These are phyloP conservation scores for Plasmodium gaboni DNA, from an alignment of 169 alveolate genomes.

Conservation along the genomic window DNA sequence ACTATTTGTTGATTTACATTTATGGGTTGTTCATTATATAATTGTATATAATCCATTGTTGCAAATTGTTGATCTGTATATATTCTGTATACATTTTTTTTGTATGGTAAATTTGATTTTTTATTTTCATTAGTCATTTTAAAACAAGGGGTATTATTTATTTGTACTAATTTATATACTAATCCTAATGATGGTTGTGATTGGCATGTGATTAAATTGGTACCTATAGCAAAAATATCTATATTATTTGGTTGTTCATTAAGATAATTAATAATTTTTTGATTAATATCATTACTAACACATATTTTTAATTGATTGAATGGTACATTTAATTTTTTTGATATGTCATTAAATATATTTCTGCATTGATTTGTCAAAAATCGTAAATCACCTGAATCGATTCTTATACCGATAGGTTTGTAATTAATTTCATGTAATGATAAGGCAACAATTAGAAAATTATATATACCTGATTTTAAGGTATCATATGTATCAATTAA, in stretches of 20 bases:
- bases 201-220: conserved; percentile 94
- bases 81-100: conserved; percentile 88
- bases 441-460: conserved; percentile 89
- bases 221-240: conserved; percentile 94
- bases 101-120: conserved; percentile 90
- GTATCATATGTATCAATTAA: conserved; percentile 68
- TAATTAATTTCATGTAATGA: conserved; percentile 82
- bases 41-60: conserved; percentile 78
- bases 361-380: conserved; percentile 83
- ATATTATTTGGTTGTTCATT: conserved; percentile 87
- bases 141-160: conserved; percentile 88
- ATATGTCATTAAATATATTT: conserved; percentile 77
- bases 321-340: conserved; percentile 73
- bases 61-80: conserved; percentile 79
- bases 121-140: conserved; percentile 91
- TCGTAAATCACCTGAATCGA: conserved; percentile 93
- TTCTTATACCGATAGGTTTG: conserved; percentile 90
- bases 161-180: conserved; percentile 92
- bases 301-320: conserved; percentile 80
- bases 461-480: conserved; percentile 87
- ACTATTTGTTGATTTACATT: conserved; percentile 16
- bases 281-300: conserved; percentile 92
- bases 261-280: conserved; percentile 76
- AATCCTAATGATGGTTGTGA: conserved; percentile 94
- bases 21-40: conserved; percentile 36